A percentile compares a stretch with the other conserved stretches of the same genome.
Conservation (phyloP, 371 early-diverging fungal species). For the Apophysomyces ossiformis region DNA sequence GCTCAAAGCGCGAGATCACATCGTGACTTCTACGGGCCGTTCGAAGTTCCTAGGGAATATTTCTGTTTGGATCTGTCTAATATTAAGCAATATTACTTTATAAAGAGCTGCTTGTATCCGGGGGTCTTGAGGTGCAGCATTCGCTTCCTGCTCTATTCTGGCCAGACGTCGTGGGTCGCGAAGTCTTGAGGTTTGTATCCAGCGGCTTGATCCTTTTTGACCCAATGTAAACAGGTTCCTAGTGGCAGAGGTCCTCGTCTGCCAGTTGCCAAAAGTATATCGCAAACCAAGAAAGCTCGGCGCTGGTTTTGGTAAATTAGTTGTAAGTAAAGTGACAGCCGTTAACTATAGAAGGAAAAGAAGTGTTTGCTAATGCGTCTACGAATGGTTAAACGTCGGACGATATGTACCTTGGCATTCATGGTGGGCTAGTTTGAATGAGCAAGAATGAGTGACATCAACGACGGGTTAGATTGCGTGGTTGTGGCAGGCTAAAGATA, state of each 20-base stretch:
- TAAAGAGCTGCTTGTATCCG: slow-evolving; percentile 67
- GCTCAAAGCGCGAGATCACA: slow-evolving; percentile 67
- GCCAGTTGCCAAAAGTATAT: not conserved
- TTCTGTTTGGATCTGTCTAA: not conserved
- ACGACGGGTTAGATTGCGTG: not conserved
- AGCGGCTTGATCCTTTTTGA: not conserved
- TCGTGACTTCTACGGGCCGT: slow-evolving; percentile 47
- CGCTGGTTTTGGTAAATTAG: not conserved
- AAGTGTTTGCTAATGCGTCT: not conserved
- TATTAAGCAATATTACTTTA: slow-evolving; percentile 44
- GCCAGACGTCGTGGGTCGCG: slow-evolving; percentile 54
- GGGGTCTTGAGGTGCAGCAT: slow-evolving; percentile 58
- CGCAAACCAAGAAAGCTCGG: not conserved
- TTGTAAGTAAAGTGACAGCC: not conserved
- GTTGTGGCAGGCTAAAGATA: not conserved
- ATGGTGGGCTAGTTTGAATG: not conserved
- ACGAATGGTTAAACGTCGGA: not conserved
- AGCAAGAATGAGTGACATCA: not conserved
- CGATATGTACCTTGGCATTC: not conserved
- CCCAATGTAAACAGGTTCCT: not conserved
- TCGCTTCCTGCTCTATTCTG: slow-evolving; percentile 66
- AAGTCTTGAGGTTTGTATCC: slow-evolving; percentile 1
- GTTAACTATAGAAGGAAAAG: not conserved
- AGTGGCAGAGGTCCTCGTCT: too few species aligned
- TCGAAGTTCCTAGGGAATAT: slow-evolving; percentile 53